phyloP scores from a whole-genome alignment of 2,329 filamentous ascomycete species.

The Trichoderma pleuroti region DNA sequence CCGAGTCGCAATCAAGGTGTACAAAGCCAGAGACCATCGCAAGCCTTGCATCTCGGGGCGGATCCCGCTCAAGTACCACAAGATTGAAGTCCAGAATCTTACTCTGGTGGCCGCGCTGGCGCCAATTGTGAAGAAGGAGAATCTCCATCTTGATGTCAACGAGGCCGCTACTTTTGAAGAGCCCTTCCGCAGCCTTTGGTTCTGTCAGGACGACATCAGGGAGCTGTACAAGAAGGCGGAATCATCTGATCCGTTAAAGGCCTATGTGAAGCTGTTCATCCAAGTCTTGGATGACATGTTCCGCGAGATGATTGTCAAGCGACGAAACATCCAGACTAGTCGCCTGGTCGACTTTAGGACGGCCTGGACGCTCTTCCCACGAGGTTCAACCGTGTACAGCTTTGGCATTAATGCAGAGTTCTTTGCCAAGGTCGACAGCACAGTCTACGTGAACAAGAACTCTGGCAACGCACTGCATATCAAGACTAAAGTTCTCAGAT shows the following conservation, averaged over 20 bases:
- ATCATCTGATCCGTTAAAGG: constrained; percentile 30
- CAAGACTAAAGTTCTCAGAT: constrained; percentile 34
- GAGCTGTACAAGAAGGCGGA: constrained; percentile 30
- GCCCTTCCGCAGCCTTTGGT: constrained; percentile 44
- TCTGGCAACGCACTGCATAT: constrained; percentile 26
- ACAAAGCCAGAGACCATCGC: constrained; percentile 42
- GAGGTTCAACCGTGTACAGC: constrained; percentile 37
- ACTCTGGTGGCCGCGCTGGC: constrained; percentile 41
- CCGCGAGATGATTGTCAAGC: constrained; percentile 36
- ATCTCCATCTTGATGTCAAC: constrained; percentile 36
- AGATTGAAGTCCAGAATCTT: constrained; percentile 42
- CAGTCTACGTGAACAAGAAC: constrained; percentile 28
- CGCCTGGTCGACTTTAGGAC: constrained; percentile 41
- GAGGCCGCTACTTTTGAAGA: constrained; percentile 36
- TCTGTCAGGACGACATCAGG: constrained; percentile 42
- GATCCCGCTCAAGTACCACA: constrained; percentile 39
- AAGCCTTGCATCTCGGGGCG: constrained; percentile 40
- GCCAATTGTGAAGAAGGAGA: constrained; percentile 42
- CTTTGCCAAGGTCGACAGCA: constrained; percentile 38
- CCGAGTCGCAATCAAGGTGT: constrained; percentile 43
- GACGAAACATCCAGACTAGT: constrained; percentile 34
- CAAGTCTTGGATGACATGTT: constrained; percentile 43
- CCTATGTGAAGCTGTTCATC: constrained; percentile 40
- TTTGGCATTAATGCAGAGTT: constrained; percentile 40
- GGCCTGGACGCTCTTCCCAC: constrained; percentile 45